Evolutionary conservation across 768 basidiomycete species (phyloP), one percentile per base, ranked within the genome.

Genomic region (Cyclocybe aegerita): DNA sequence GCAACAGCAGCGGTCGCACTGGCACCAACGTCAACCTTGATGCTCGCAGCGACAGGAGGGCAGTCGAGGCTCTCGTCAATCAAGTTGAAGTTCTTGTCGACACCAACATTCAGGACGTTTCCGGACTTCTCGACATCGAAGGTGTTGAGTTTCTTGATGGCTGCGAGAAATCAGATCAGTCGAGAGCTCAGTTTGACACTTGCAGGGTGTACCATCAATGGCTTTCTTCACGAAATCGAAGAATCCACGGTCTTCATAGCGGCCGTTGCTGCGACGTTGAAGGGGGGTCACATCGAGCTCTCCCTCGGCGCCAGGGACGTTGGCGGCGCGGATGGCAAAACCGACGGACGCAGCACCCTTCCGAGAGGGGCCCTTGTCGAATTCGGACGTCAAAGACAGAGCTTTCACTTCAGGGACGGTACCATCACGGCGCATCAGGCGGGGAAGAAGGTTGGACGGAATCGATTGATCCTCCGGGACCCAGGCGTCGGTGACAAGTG

Each of bases 391-490:
- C 12, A 81, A 58, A 4, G 61, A 58, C 7, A 81, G 65, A 0
- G 68, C 73, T 46, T 69, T 66, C 15, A 78, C 76, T 15, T 65
- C 56, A 1, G 72, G 66, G 7, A 60, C 52, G 8, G 56, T 55
- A 7, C 69, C 72, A 48, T 70, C 69, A 14, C 70, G 62, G 16
- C 70, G 70, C 6, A 58, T 56, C 38, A 74, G 51, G 11, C 61
- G 57, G 11, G 49, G 47, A 4, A 67, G 61, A 14, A 73, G 52
- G 14, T 42, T 49, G 0, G 57, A 44, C 0, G 77, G 75, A 10
- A 79, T 65, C 9, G 70, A 67, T 58, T 80, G 79, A 54, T 81
- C 69, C 35, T 68, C 60, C 31, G 75, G 64, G 8, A 67, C 59
- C 71, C 71, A 76, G 10, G 72, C 67, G 5, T 60, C 61, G 6